phyloP scores from a whole-genome alignment of 192 early-diverging fungal species.

The Coemansia sp. region DNA sequence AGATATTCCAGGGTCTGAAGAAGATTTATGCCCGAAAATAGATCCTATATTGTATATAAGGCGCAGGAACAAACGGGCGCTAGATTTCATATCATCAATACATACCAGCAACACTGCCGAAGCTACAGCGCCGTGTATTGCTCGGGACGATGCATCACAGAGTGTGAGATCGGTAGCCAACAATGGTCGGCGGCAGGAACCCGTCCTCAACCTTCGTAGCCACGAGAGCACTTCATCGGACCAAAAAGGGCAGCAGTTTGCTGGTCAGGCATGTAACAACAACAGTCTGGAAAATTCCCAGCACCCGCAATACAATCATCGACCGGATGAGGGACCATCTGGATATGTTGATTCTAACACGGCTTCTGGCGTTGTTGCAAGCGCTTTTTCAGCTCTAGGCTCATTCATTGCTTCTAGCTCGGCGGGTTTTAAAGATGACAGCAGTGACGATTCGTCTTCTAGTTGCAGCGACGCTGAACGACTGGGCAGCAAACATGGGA shows the following conservation, averaged over 20 bases:
- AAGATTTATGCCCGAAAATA: neutral
- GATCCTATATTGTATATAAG: constrained; percentile 4
- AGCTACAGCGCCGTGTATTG: constrained; percentile 5
- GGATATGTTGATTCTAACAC: neutral
- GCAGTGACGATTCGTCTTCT: neutral
- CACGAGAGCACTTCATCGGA: neutral
- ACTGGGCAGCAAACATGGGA: neutral
- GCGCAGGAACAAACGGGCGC: constrained; percentile 35
- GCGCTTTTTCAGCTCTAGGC: neutral
- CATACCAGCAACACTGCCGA: constrained; percentile 26
- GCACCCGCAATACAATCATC: neutral
- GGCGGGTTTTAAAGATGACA: neutral
- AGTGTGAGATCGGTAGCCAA: neutral
- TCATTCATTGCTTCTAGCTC: neutral
- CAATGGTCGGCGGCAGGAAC: neutral
- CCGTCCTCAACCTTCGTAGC: neutral
- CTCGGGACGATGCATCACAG: neutral
- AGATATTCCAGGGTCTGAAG: no score
- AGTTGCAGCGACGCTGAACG: neutral
- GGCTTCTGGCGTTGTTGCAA: neutral
- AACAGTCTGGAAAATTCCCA: neutral
- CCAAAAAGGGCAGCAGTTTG: neutral
- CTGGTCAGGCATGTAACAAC: neutral
- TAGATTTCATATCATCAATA: constrained; percentile 37
- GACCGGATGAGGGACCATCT: neutral